A percentile compares a stretch with the other conserved stretches of the same genome.
Evolutionary conservation across 1,139 yeast genomes (phyloP).

Genomic region (Candida glucosophila): DNA sequence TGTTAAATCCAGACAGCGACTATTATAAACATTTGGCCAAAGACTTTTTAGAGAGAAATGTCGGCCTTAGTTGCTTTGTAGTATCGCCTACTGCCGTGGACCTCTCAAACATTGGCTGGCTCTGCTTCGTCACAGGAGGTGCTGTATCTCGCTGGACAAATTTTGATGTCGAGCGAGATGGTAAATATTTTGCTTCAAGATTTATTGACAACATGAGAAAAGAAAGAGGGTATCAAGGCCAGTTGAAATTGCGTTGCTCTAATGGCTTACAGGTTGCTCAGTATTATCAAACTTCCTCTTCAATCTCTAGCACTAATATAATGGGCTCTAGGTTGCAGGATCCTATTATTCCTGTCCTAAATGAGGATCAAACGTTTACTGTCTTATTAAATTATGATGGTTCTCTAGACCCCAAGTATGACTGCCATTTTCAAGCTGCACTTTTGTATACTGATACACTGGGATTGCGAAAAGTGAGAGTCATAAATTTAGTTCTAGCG

Average conservation of each 20-base stretch:
- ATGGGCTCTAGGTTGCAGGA: conserved; percentile 38
- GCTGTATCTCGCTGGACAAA: conserved; percentile 53
- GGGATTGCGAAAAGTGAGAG: conserved; percentile 79
- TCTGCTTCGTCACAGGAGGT: conserved; percentile 72
- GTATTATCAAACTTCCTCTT: conserved; percentile 52
- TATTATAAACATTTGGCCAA: conserved; percentile 56
- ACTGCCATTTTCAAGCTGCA: conserved; percentile 90
- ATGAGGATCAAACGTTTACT: conserved; percentile 59
- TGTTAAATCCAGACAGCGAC: conserved; percentile 52
- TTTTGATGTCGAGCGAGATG: conserved; percentile 66
- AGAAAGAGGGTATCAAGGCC: conserved; percentile 67
- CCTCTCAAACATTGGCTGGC: conserved; percentile 61
- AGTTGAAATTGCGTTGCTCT: conserved; percentile 79
- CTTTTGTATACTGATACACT: conserved; percentile 67
- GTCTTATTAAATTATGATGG: conserved; percentile 75
- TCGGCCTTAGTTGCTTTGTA: conserved; percentile 73
- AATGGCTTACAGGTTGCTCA: conserved; percentile 79
- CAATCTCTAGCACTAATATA: conserved; percentile 19
- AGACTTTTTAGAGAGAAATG: conserved; percentile 48
- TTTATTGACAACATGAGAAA: conserved; percentile 40
- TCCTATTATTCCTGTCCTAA: conserved; percentile 63
- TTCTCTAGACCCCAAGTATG: conserved; percentile 58
- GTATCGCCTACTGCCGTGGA: conserved; percentile 64
- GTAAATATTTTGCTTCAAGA: conserved; percentile 54
- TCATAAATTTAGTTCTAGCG: conserved; percentile 73